Evolutionary conservation across 352 stramenopile genomes (phyloP), one percentile per base, ranked within the genome.

Genomic region (Globisporangium takayamanum): DNA sequence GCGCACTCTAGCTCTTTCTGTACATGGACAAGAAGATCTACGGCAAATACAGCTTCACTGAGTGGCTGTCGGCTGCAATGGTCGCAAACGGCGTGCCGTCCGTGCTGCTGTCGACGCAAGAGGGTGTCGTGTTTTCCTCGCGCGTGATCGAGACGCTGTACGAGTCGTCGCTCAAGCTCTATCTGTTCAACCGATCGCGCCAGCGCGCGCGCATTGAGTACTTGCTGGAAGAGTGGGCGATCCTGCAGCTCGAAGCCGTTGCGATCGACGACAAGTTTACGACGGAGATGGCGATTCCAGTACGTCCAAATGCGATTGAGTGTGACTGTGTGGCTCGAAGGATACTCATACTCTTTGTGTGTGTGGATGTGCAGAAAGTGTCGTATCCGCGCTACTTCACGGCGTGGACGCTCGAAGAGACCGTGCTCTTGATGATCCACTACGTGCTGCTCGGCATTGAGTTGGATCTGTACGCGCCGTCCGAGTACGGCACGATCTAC

Each of bases 11-110:
- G 84, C 73, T 94, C 18, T 84, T 92, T 59, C 45, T 94, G 59
- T 94, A 92, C 61, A 82, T 79, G 30, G 83, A 94, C 55, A 88
- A 86, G 66, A 92, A 92, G 63, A 84, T 94, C 53, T 94, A 91
- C 46, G 82, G 73, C 45, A 76, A 80, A 63, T 84, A 88, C 62
- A 86, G 84, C 60, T 94, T 94, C 51, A 91, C 89, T 65, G 80
- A 92, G 39, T 94, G 82, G 82, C 66, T 94, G 50, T 86, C 77
- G 4, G 78, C 84, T 20, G 71, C 80, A 11, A 94, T 94, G 84
- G 78, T 89, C 25, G 65, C 88, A 59, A 90, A 89, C 22, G 84
- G 84, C 52, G 84, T 94, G 25, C 84, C 84, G 25, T 80, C 78
- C 0, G 84, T 94, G 49, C 64, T 94, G 54, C 63, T 94, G 33